Percentiles rank a stretch among this genome's conserved stretches.
These are phyloP conservation scores for Jimgerdemannia flammicorona DNA, from an alignment of 192 early-diverging fungal genomes.

Conservation along the genomic window DNA sequence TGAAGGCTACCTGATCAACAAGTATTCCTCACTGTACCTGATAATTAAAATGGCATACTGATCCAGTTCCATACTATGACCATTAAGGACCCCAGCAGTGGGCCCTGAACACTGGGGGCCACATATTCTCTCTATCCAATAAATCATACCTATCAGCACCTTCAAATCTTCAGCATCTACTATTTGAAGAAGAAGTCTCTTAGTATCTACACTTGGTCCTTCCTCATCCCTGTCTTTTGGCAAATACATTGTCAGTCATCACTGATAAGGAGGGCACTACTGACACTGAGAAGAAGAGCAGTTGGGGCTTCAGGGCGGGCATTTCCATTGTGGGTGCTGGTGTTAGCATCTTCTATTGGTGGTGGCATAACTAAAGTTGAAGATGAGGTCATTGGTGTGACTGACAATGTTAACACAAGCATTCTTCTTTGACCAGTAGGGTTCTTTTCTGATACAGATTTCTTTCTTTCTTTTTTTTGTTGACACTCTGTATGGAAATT, in stretches of 20 bases:
- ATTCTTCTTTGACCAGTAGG: too few species aligned
- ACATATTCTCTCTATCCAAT: conserved; percentile 7
- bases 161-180: conserved; percentile 8
- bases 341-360: too few species aligned
- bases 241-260: not conserved
- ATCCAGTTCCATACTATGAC: too few species aligned
- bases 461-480: too few species aligned
- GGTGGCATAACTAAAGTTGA: too few species aligned
- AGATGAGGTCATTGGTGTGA: too few species aligned
- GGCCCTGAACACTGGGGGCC: conserved; percentile 12
- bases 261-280: conserved; percentile 14
- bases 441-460: too few species aligned
- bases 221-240: conserved; percentile 10
- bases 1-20: conserved; percentile 31
- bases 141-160: conserved; percentile 6
- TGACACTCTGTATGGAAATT: too few species aligned
- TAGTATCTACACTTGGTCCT: conserved; percentile 24
- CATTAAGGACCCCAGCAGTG: conserved; percentile 9
- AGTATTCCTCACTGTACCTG: not conserved
- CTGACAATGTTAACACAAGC: too few species aligned
- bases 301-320: too few species aligned
- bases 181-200: conserved; percentile 12
- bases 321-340: too few species aligned
- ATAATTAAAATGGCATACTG: not conserved
- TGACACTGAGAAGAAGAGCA: too few species aligned